A percentile compares a stretch with the other conserved stretches of the same genome.
Evolutionary conservation across 805 yeast species (phyloP).

Genomic region (Hermanozyma aechmeae): DNA sequence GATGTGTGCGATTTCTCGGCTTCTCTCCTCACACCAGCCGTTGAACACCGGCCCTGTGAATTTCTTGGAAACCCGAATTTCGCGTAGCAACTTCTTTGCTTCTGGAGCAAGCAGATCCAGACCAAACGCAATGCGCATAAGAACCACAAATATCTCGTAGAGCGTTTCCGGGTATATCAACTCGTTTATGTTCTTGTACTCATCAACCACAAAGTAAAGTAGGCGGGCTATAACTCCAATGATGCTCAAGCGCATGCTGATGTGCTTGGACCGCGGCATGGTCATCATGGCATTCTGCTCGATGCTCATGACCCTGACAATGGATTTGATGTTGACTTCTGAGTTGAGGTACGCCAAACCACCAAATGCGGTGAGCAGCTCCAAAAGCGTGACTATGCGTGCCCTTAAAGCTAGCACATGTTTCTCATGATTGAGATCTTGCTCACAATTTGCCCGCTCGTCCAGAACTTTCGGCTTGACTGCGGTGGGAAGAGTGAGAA

Average conservation of each 20-base stretch:
- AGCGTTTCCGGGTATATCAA: slow-evolving; percentile 32
- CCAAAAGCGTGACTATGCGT: slow-evolving; percentile 40
- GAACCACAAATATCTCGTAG: slow-evolving; percentile 38
- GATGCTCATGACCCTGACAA: slow-evolving; percentile 34
- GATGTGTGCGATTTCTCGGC: slow-evolving; percentile 27
- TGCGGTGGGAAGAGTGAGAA: too few species aligned
- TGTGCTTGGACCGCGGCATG: slow-evolving; percentile 34
- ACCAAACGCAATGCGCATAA: slow-evolving; percentile 46
- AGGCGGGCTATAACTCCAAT: slow-evolving; percentile 32
- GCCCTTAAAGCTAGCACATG: slow-evolving; percentile 36
- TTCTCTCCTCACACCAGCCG: slow-evolving; percentile 32
- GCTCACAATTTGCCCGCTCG: background rate
- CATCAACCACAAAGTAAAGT: slow-evolving; percentile 29
- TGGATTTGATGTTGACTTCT: slow-evolving; percentile 20
- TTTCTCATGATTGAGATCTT: slow-evolving; percentile 33
- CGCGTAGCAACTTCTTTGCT: slow-evolving; percentile 24
- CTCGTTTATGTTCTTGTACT: slow-evolving; percentile 18
- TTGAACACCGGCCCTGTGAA: slow-evolving; percentile 35
- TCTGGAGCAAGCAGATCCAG: slow-evolving; percentile 30
- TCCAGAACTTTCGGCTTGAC: too few species aligned
- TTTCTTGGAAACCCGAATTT: slow-evolving; percentile 22
- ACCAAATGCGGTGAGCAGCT: slow-evolving; percentile 27
- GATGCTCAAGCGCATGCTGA: slow-evolving; percentile 27
- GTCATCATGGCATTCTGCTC: slow-evolving; percentile 40
- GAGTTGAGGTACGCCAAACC: slow-evolving; percentile 16